Conservation (phyloP, 139 green algal genomes). For the Auxenochlorella pyrenoidosa region DNA sequence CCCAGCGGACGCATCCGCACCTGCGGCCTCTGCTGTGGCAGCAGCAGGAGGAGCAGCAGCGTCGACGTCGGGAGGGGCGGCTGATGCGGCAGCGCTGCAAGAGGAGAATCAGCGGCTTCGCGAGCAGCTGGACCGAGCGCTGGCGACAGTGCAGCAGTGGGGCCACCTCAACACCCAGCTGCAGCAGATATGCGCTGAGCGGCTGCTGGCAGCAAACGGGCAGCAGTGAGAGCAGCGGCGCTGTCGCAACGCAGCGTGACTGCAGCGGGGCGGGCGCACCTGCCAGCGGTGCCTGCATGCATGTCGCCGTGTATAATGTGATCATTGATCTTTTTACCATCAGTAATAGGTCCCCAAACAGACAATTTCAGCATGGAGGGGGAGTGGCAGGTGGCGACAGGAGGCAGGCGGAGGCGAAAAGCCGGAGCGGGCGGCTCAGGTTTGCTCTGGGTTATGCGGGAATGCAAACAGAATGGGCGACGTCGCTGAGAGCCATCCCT, state of each 20-base stretch:
- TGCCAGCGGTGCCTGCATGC: too few species aligned
- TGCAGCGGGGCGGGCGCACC: background rate
- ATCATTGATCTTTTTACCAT: too few species aligned
- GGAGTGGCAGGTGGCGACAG: constrained; percentile 23
- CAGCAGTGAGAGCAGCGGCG: background rate
- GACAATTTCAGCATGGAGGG: background rate
- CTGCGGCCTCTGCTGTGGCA: background rate
- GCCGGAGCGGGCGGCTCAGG: background rate
- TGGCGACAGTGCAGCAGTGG: constrained; percentile 47
- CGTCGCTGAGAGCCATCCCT: background rate
- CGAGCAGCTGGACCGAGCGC: constrained; percentile 51
- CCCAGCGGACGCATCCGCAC: background rate
- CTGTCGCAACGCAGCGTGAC: background rate
- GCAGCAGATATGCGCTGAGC: constrained; percentile 45
- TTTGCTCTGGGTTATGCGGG: too few species aligned
- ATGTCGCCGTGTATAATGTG: too few species aligned
- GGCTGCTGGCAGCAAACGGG: constrained; percentile 7
- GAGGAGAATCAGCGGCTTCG: constrained; percentile 51
- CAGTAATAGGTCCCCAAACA: background rate
- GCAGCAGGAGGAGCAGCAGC: background rate
- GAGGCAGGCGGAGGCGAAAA: background rate
- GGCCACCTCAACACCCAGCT: constrained; percentile 58
- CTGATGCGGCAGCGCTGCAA: constrained; percentile 33
- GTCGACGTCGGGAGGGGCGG: background rate
- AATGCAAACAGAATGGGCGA: background rate